phyloP scores from a whole-genome alignment of 805 yeast species.

The Candida germanica region DNA sequence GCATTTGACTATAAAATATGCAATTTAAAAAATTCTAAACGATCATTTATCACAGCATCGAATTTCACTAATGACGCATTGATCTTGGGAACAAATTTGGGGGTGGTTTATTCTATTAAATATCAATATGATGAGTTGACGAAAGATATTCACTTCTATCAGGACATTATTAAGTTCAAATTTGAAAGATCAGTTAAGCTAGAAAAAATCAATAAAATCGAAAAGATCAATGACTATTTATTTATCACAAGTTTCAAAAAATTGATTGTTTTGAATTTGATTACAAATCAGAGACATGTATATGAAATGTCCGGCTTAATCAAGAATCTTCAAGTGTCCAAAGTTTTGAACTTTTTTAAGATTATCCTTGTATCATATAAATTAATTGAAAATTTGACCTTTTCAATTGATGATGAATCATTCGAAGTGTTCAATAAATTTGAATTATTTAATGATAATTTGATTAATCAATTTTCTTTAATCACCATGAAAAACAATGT shows the following conservation, averaged over 20 bases:
- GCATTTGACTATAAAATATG: constrained; percentile 7
- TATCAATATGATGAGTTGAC: constrained; percentile 5
- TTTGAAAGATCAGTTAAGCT: constrained; percentile 12
- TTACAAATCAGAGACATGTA: constrained; percentile 8
- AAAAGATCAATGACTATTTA: constrained; percentile 8
- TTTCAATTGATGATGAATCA: not conserved
- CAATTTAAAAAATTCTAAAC: constrained; percentile 6
- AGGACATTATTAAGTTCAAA: constrained; percentile 13
- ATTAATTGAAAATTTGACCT: constrained; percentile 1
- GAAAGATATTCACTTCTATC: constrained; percentile 6
- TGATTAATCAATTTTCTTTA: constrained; percentile 11
- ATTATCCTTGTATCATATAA: constrained; percentile 10
- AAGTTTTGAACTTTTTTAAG: constrained; percentile 8
- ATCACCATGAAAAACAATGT: constrained; percentile 11
- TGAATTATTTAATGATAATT: constrained; percentile 11
- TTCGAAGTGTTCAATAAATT: constrained; percentile 7
- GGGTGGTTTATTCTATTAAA: constrained; percentile 12
- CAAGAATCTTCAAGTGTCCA: constrained; percentile 11
- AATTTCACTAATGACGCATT: constrained; percentile 12
- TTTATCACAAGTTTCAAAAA: constrained; percentile 14
- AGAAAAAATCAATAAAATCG: constrained; percentile 13
- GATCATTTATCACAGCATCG: constrained; percentile 15
- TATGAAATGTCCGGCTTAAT: constrained; percentile 10
- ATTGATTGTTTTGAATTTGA: constrained; percentile 9
- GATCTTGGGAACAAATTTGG: constrained; percentile 14